phyloP scores from a whole-genome alignment of 1,284 basidiomycete species.

The Phenoliferia sp. region DNA sequence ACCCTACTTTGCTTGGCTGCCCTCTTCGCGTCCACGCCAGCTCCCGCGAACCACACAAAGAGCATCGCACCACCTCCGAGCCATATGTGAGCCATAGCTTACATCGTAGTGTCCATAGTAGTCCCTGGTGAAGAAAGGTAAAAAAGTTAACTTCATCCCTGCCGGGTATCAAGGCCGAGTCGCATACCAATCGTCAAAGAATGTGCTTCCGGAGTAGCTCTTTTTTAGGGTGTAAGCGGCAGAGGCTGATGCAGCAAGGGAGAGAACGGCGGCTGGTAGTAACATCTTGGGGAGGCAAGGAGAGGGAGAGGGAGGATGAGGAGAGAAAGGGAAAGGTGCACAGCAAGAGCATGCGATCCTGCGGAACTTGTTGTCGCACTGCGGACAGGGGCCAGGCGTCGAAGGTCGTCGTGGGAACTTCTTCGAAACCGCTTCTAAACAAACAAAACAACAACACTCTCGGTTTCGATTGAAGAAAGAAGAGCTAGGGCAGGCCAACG shows the following conservation, averaged over 20 bases:
- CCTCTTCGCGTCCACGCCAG: neutral
- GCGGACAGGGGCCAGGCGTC: no score
- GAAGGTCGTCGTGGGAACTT: no score
- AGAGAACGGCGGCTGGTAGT: no score
- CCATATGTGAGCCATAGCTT: no score
- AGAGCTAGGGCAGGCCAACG: no score
- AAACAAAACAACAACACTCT: no score
- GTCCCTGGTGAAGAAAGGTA: slow-evolving; percentile 3
- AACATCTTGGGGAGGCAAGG: neutral
- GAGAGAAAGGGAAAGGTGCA: neutral
- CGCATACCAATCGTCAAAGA: no score
- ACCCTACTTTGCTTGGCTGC: no score
- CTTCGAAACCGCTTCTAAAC: no score
- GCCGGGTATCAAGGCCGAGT: neutral
- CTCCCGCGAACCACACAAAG: neutral
- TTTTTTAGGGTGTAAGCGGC: slow-evolving; percentile 1
- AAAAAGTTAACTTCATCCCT: neutral
- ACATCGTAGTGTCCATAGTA: slow-evolving; percentile 20
- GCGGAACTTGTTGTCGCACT: no score
- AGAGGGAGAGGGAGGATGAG: neutral
- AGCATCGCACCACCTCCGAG: neutral
- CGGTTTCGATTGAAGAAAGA: no score
- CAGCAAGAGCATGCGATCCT: no score
- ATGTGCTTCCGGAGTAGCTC: slow-evolving; percentile 4
- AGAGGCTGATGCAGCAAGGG: neutral